Evolutionary conservation across 2,329 filamentous ascomycete genomes (phyloP).

Genomic region (Colletotrichum sp.): DNA sequence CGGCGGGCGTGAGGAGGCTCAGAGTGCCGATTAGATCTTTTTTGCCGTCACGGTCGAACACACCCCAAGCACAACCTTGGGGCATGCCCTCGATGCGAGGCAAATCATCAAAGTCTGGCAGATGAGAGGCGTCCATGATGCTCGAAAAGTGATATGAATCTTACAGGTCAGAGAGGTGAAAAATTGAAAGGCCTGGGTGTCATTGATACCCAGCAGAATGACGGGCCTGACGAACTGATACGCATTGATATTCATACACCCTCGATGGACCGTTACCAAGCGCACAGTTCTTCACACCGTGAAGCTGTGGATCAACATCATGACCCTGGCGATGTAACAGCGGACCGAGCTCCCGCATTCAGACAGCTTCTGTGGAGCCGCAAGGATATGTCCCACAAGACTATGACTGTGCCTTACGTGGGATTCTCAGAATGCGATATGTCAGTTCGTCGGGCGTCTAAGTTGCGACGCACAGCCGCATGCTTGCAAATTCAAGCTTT

Average conservation of each 20-base stretch:
- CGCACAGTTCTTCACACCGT: not conserved
- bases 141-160: not conserved
- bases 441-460: not conserved
- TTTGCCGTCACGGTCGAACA: conserved; percentile 54
- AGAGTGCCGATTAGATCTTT: conserved; percentile 57
- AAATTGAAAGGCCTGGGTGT: not conserved
- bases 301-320: not conserved
- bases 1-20: conserved; percentile 54
- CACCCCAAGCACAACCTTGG: conserved; percentile 55
- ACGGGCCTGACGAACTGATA: not conserved
- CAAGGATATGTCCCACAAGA: not conserved
- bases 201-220: not conserved
- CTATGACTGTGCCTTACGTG: not conserved
- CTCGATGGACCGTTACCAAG: not conserved
- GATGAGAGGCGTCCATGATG: not conserved
- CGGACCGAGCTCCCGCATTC: not conserved
- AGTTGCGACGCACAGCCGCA: not conserved
- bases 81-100: conserved; percentile 48
- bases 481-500: not conserved
- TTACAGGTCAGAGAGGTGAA: not conserved
- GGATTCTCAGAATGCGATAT: not conserved
- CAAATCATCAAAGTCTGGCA: conserved; percentile 50
- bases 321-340: not conserved
- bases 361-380: not conserved
- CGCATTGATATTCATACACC: not conserved